These are phyloP conservation scores for Vitellaria paradoxa DNA, from an alignment of 179 eudicot genomes.

Conservation along the genomic window DNA sequence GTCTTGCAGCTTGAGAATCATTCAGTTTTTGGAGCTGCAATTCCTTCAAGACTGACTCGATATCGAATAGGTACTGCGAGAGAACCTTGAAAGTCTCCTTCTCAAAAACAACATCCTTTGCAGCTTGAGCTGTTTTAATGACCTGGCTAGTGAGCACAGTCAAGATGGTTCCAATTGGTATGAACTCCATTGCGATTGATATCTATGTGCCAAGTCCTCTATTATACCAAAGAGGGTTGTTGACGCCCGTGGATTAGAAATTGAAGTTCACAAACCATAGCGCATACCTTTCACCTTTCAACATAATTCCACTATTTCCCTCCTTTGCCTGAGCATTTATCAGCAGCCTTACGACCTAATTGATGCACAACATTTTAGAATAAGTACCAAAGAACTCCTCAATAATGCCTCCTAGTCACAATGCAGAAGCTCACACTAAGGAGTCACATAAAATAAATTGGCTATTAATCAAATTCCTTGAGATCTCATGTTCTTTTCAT, in stretches of 20 bases:
- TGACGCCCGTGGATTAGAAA: not conserved
- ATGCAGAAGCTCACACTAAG: not conserved
- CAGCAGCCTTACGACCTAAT: not conserved
- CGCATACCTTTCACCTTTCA: not conserved
- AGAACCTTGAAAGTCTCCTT: slow-evolving; percentile 39
- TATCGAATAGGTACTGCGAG: slow-evolving; percentile 34
- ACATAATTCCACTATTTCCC: not conserved
- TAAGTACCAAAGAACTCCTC: not conserved
- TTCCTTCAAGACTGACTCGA: slow-evolving; percentile 31
- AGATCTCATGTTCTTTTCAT: slow-evolving; percentile 2
- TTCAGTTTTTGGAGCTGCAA: slow-evolving; percentile 27
- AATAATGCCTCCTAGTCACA: not conserved
- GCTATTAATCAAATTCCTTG: not conserved
- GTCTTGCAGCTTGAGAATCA: slow-evolving; percentile 36
- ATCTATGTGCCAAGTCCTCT: not conserved
- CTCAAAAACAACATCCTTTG: slow-evolving; percentile 35
- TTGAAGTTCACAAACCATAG: too few relatives aligned
- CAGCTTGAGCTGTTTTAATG: slow-evolving; percentile 38
- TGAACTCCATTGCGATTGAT: slow-evolving; percentile 19
- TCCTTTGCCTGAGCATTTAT: not conserved
- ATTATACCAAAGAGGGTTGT: not conserved
- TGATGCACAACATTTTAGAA: not conserved
- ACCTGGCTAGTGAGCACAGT: slow-evolving; percentile 28
- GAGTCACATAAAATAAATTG: not conserved
- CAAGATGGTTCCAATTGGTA: slow-evolving; percentile 35